These are phyloP conservation scores for Raddia distichophylla DNA, from an alignment of 176 grass and related monocot species.

Conservation along the genomic window DNA sequence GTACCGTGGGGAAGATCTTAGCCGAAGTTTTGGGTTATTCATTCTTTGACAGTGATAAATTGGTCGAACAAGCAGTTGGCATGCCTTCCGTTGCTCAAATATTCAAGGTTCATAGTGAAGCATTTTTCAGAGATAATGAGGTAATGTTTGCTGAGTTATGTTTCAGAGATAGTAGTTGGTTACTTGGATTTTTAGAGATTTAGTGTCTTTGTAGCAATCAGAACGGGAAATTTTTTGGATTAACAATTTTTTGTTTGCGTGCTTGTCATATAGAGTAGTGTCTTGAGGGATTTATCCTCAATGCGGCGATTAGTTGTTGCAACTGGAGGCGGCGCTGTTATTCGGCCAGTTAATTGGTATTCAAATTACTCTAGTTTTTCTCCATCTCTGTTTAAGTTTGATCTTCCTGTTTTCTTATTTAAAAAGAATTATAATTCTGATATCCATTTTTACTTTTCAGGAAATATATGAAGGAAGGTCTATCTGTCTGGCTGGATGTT, in stretches of 20 bases:
- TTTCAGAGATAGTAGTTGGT: background rate
- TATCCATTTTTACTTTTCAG: constrained; percentile 36
- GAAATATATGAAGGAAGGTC: constrained; percentile 88
- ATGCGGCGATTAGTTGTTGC: constrained; percentile 83
- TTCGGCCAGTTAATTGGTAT: constrained; percentile 79
- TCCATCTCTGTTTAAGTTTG: background rate
- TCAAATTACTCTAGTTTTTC: background rate
- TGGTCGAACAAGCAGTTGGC: constrained; percentile 82
- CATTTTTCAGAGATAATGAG: constrained; percentile 86
- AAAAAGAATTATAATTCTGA: constrained; percentile 13
- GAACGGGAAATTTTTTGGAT: background rate
- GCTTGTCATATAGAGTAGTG: constrained; percentile 53
- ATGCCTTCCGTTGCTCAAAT: constrained; percentile 88
- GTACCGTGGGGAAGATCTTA: constrained; percentile 85
- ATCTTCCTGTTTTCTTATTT: constrained; percentile 1
- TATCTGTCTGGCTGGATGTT: constrained; percentile 93
- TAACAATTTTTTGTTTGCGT: constrained; percentile 13
- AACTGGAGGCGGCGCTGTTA: constrained; percentile 78
- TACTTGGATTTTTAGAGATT: background rate
- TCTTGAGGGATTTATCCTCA: constrained; percentile 71
- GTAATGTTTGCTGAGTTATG: constrained; percentile 22
- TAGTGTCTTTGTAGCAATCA: background rate
- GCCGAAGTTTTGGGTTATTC: constrained; percentile 87
- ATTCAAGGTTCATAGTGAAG: constrained; percentile 83
- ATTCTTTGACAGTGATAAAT: constrained; percentile 92